Conservation (phyloP, 305 asterid genomes). For the Petunia hybrid region DNA sequence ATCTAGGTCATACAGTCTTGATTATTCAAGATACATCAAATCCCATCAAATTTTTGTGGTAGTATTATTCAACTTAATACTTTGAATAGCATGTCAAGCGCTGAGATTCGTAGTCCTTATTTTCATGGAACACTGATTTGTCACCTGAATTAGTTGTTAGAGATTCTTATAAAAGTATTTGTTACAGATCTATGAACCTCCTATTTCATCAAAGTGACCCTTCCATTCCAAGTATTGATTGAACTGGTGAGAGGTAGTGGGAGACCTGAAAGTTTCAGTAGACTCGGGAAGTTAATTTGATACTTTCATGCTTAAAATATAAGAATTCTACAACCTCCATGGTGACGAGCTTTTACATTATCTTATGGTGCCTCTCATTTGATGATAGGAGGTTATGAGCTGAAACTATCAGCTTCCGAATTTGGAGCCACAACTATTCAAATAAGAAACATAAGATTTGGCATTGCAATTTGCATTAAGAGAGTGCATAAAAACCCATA, state of each 20-base stretch:
- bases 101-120: background rate
- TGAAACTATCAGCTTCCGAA: slow-evolving; percentile 4
- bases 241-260: background rate
- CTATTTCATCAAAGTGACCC: background rate
- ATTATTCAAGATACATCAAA: background rate
- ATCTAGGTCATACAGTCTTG: background rate
- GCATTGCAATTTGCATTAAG: slow-evolving; percentile 4
- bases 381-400: background rate
- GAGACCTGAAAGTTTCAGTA: too few species aligned
- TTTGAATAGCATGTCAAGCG: background rate
- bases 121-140: background rate
- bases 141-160: background rate
- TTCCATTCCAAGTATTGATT: slow-evolving; percentile 11
- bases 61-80: slow-evolving; percentile 3
- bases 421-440: slow-evolving; percentile 13
- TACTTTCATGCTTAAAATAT: too few species aligned
- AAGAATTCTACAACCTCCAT: background rate
- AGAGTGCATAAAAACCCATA: background rate
- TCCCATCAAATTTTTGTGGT: background rate
- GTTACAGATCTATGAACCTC: background rate
- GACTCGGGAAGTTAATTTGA: too few species aligned
- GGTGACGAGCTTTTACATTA: background rate
- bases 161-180: background rate
- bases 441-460: slow-evolving; percentile 2
- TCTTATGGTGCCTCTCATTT: slow-evolving; percentile 6